phyloP scores from a whole-genome alignment of 2,329 filamentous ascomycete species.

The Lanzia echinophila region DNA sequence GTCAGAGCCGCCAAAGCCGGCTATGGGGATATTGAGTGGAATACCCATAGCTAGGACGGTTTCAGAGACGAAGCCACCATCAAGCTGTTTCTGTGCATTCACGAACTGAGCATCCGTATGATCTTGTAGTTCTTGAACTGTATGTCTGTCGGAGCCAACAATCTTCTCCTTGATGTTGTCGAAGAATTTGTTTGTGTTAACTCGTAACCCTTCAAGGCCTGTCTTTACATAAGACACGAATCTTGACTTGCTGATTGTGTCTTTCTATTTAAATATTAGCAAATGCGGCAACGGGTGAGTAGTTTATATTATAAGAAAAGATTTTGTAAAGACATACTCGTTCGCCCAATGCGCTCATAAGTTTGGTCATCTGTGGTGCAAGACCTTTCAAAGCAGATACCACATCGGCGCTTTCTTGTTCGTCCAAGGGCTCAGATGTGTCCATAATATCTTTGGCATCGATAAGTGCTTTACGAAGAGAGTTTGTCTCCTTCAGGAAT shows the following conservation, averaged over 20 bases:
- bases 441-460: background rate
- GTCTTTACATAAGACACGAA: background rate
- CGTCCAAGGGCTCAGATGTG: background rate
- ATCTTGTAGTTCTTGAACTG: background rate
- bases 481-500: background rate
- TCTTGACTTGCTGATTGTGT: background rate
- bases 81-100: background rate
- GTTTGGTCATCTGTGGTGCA: background rate
- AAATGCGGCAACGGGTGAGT: background rate
- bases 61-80: background rate
- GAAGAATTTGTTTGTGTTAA: background rate
- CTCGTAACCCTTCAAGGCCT: background rate
- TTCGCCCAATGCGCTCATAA: background rate
- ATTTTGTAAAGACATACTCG: background rate
- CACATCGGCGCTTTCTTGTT: background rate
- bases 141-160: background rate
- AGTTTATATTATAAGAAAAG: background rate
- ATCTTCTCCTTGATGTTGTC: background rate
- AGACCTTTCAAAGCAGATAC: background rate
- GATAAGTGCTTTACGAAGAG: background rate
- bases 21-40: too few relatives aligned
- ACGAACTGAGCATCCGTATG: background rate
- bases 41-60: too few relatives aligned
- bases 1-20: too few relatives aligned
- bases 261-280: background rate